Evolutionary conservation across 2,329 filamentous ascomycete genomes (phyloP), one percentile per base, ranked within the genome.

Genomic region (Onygenales sp.): DNA sequence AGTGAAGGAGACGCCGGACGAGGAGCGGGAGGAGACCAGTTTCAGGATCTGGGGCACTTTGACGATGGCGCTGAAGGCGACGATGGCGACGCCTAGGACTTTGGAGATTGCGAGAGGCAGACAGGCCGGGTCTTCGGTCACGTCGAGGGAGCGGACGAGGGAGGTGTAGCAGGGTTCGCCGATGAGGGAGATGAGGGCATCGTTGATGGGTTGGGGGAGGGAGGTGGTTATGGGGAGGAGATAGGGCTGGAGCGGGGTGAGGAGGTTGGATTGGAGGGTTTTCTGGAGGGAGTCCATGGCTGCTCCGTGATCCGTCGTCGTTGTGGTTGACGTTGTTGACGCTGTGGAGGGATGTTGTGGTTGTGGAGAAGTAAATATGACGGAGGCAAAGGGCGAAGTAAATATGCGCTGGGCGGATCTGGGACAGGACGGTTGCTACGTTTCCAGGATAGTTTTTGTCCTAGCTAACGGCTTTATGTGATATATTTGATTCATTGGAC

Each of bases 21-120:
- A 84, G 49, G 89, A 95, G 64, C 84, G 81, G 47, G 89, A 90
- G 65, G 79, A 78, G 64, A 93, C 73, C 50, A 98, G 84, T 77
- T 98, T 98, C 70, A 96, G 72, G 67, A 98, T 92, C 77, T 98
- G 93, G 0, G 93, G 93, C 31, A 98, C 84, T 76, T 98, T 98
- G 76, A 98, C 91, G 63, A 97, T 83, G 52, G 88, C 85, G 32
- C 87, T 91, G 51, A 90, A 89, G 61, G 81, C 86, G 66, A 98
- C 90, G 73, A 98, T 98, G 69, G 85, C 93, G 62, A 97, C 85
- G 54, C 93, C 92, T 13, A 98, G 84, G 2, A 80, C 89, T 75
- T 98, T 98, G 66, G 88, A 94, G 66, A 97, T 81, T 61, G 84
- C 91, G 50, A 96, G 83, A 68, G 93, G 93, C 63, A 95, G 75